Conservation (phyloP, 805 yeast species). For the Monosporozyma siamensis region DNA sequence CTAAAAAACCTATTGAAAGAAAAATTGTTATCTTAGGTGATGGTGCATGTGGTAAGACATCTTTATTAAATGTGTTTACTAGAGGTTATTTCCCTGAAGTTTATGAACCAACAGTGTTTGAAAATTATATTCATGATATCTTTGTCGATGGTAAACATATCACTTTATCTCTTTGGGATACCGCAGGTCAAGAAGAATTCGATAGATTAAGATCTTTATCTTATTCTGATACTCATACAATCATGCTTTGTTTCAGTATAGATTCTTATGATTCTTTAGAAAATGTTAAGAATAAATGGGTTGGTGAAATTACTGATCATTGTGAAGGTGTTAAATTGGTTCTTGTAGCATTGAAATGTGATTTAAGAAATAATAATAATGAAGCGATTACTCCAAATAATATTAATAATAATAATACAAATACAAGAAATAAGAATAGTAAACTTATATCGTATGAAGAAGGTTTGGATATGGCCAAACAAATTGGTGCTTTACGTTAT, state of each 20-base stretch:
- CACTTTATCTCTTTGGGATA: conserved; percentile 92
- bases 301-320: conserved; percentile 83
- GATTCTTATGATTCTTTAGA: conserved; percentile 87
- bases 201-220: conserved; percentile 86
- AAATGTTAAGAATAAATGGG: conserved; percentile 93
- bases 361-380: conserved; percentile 62
- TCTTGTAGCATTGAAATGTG: conserved; percentile 84
- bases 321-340: conserved; percentile 91
- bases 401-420: conserved; percentile 19
- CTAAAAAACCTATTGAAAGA: conserved; percentile 37
- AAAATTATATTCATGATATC: conserved; percentile 94
- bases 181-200: conserved; percentile 97
- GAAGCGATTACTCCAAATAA: conserved; percentile 23
- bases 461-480: conserved; percentile 86
- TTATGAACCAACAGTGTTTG: conserved; percentile 92
- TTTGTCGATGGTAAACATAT: conserved; percentile 85
- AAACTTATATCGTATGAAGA: conserved; percentile 79
- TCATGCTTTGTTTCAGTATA: conserved; percentile 82
- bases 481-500: conserved; percentile 88
- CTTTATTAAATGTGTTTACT: conserved; percentile 74
- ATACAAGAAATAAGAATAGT: conserved; percentile 28
- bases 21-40: conserved; percentile 92
- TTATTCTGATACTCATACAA: conserved; percentile 86
- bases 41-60: conserved; percentile 95
- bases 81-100: conserved; percentile 89